Percentiles rank a stretch among this genome's conserved stretches.
phyloP scores from a whole-genome alignment of 2,329 filamentous ascomycete genomes.

The Penicillium rolfsii region DNA sequence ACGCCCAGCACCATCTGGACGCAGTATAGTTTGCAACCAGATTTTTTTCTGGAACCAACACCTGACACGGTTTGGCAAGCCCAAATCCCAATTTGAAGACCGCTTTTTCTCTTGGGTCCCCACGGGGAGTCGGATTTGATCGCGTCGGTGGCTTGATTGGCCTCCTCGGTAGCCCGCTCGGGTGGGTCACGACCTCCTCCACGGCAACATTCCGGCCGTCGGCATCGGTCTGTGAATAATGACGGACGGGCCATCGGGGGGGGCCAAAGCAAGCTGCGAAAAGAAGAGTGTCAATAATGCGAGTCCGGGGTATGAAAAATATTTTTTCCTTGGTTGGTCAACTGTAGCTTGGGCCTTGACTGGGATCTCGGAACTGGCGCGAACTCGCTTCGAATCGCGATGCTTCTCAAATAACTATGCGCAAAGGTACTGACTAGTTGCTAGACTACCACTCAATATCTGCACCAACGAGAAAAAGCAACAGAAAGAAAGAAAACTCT shows the following conservation, averaged over 20 bases:
- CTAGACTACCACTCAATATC: neutral
- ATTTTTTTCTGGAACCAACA: neutral
- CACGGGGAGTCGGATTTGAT: constrained; percentile 6
- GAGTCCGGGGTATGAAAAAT: neutral
- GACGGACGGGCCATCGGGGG: neutral
- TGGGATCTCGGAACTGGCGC: neutral
- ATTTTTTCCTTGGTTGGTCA: neutral
- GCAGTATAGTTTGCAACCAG: neutral
- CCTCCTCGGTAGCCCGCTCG: neutral
- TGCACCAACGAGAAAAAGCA: neutral
- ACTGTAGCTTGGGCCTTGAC: neutral
- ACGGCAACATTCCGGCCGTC: constrained; percentile 3
- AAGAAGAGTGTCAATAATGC: neutral
- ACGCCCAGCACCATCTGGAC: neutral
- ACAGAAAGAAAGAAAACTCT: neutral
- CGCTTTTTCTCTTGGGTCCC: constrained; percentile 2
- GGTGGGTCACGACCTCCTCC: neutral
- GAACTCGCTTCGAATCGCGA: neutral
- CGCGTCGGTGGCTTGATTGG: constrained; percentile 10
- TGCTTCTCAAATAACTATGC: neutral
- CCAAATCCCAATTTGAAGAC: constrained; percentile 1
- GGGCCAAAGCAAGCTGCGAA: neutral
- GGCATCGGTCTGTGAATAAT: neutral
- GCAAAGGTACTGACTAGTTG: neutral
- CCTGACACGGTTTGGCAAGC: neutral